phyloP scores from a whole-genome alignment of 2,329 filamentous ascomycete genomes.

The Geosmithia putterillii region DNA sequence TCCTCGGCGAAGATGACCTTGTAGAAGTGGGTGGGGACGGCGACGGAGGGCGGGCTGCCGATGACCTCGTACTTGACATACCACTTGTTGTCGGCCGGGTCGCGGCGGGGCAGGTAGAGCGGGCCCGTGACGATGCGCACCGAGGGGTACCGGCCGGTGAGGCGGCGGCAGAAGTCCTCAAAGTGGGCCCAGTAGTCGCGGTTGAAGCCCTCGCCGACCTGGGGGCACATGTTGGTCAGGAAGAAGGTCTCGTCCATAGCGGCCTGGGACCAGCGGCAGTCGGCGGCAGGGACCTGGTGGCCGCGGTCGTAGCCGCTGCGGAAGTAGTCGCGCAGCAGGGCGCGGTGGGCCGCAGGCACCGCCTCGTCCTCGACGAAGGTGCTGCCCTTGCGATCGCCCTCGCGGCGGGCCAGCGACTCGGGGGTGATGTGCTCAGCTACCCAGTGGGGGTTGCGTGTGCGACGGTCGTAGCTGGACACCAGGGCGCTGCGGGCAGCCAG shows the following conservation, averaged over 20 bases:
- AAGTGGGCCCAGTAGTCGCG: constrained; percentile 99
- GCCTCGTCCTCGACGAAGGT: constrained; percentile 68
- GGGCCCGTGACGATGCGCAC: constrained; percentile 91
- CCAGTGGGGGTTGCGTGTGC: constrained; percentile 86
- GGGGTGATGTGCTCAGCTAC: constrained; percentile 94
- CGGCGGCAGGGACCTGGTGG: constrained; percentile 92
- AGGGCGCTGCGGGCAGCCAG: constrained; percentile 65
- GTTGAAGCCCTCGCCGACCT: constrained; percentile 97
- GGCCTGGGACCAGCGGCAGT: constrained; percentile 87
- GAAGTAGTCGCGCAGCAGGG: constrained; percentile 85
- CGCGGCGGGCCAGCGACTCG: constrained; percentile 59
- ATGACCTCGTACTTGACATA: constrained; percentile 93
- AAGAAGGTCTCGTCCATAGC: constrained; percentile 95
- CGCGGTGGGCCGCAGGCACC: constrained; percentile 80
- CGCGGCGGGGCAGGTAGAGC: constrained; percentile 78
- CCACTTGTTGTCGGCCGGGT: constrained; percentile 82
- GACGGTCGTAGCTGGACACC: constrained; percentile 81
- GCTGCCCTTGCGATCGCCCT: constrained; percentile 76
- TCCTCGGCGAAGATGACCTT: constrained; percentile 98
- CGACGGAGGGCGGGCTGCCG: constrained; percentile 82
- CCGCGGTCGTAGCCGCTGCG: constrained; percentile 90
- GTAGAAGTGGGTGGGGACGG: constrained; percentile 97
- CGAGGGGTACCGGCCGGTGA: constrained; percentile 70
- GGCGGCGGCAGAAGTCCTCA: constrained; percentile 85
- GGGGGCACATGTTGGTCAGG: constrained; percentile 93